These are phyloP conservation scores for Colletotrichum lentis DNA, from an alignment of 2,329 filamentous ascomycete genomes.

Conservation along the genomic window DNA sequence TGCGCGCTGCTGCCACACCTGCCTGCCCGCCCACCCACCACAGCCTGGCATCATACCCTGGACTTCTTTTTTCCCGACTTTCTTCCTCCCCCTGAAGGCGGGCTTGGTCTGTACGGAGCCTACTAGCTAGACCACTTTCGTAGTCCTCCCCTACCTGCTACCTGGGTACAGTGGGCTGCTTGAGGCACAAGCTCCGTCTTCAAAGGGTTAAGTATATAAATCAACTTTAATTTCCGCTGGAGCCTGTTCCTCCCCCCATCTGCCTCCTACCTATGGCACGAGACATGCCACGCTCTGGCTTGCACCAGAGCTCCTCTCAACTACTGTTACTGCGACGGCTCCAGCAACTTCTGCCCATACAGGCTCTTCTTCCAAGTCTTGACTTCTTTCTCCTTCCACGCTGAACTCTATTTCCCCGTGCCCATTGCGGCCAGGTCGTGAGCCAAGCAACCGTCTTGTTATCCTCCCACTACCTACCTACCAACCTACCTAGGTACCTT, in stretches of 20 bases:
- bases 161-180: constrained; percentile 28
- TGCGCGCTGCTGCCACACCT: constrained; percentile 25
- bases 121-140: constrained; percentile 22
- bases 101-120: constrained; percentile 3
- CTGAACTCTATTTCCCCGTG: constrained; percentile 15
- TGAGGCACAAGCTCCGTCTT: constrained; percentile 40
- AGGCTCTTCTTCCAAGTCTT: constrained; percentile 17
- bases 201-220: constrained; percentile 49
- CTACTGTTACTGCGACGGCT: constrained; percentile 33
- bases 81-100: not conserved
- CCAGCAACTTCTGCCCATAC: constrained; percentile 32
- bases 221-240: constrained; percentile 49
- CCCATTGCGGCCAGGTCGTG: constrained; percentile 17
- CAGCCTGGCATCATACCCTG: constrained; percentile 31
- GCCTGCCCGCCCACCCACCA: constrained; percentile 9
- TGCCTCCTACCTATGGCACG: constrained; percentile 52
- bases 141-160: constrained; percentile 19
- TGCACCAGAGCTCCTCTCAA: constrained; percentile 48
- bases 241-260: constrained; percentile 43
- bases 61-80: constrained; percentile 6
- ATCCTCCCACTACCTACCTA: constrained; percentile 15
- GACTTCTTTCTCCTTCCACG: constrained; percentile 22
- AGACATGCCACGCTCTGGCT: constrained; percentile 52
- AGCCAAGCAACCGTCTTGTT: constrained; percentile 9
- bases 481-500: too few relatives aligned